phyloP scores from a whole-genome alignment of 805 yeast species.

The Soucietia sequanensis region DNA sequence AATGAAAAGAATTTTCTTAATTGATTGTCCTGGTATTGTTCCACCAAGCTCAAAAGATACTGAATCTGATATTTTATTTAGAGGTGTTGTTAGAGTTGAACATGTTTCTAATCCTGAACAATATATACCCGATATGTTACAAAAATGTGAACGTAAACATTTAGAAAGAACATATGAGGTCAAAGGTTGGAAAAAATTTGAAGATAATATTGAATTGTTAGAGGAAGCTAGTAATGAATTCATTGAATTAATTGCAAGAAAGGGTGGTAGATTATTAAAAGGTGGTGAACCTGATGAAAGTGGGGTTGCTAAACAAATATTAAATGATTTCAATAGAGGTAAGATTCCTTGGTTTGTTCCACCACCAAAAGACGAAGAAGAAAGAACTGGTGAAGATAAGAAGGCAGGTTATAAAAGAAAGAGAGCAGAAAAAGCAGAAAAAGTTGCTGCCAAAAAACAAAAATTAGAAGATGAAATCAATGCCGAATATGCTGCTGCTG shows the following conservation, averaged over 20 bases:
- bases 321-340: conserved; percentile 95
- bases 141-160: conserved; percentile 84
- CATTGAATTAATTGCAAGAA: conserved; percentile 86
- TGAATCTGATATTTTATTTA: conserved; percentile 86
- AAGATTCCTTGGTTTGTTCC: conserved; percentile 97
- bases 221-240: conserved; percentile 59
- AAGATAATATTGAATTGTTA: conserved; percentile 46
- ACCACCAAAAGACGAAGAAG: conserved; percentile 77
- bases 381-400: conserved; percentile 56
- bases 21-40: conserved; percentile 98
- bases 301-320: conserved; percentile 85
- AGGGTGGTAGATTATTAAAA: conserved; percentile 86
- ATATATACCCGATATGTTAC: conserved; percentile 82
- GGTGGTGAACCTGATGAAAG: conserved; percentile 98
- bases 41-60: conserved; percentile 91
- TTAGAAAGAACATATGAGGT: conserved; percentile 94
- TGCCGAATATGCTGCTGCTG: conserved; percentile 12
- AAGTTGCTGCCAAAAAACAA: conserved; percentile 24
- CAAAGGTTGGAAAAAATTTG: conserved; percentile 72
- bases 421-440: conserved; percentile 48
- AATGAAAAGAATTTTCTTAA: conserved; percentile 92
- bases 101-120: conserved; percentile 95
- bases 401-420: conserved; percentile 53
- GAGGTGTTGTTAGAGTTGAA: conserved; percentile 99
- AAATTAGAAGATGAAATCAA: conserved; percentile 18